These are phyloP conservation scores for Hexamita inflata DNA, from an alignment of 208 protist genomes.

Conservation along the genomic window DNA sequence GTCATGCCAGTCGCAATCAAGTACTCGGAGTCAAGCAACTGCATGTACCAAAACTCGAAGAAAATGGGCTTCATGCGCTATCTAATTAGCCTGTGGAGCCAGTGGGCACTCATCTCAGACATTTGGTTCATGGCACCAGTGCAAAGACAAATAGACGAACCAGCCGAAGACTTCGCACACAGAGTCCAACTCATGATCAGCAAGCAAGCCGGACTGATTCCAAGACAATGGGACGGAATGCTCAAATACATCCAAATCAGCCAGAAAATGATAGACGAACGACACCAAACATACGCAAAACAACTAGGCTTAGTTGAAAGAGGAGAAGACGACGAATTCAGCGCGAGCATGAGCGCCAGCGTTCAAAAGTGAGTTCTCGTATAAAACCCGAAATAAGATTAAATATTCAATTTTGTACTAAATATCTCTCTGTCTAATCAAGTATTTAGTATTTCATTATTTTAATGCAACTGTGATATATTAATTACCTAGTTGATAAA, in stretches of 20 bases:
- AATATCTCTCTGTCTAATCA: no score
- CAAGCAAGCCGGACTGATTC: constrained; percentile 4
- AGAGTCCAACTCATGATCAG: constrained; percentile 2
- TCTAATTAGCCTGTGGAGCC: constrained; percentile 23
- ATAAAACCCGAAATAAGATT: no score
- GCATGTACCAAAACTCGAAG: constrained; percentile 39
- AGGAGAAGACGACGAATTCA: no score
- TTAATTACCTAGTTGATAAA: no score
- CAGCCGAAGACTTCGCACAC: constrained; percentile 24
- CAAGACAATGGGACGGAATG: constrained; percentile 24
- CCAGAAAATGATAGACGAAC: not conserved
- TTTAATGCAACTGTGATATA: no score
- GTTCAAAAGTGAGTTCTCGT: no score
- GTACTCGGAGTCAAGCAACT: constrained; percentile 36
- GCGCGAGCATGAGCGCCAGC: no score
- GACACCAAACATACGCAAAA: no score
- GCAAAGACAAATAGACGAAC: not conserved
- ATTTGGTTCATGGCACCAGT: constrained; percentile 25
- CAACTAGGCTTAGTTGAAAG: no score
- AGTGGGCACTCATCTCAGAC: constrained; percentile 38
- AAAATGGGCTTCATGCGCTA: constrained; percentile 32
- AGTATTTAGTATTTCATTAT: no score
- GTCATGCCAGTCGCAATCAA: constrained; percentile 47
- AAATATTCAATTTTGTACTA: no score
- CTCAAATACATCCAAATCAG: constrained; percentile 14